phyloP scores from a whole-genome alignment of 2,329 filamentous ascomycete species.

The Fusarium lyarnte region DNA sequence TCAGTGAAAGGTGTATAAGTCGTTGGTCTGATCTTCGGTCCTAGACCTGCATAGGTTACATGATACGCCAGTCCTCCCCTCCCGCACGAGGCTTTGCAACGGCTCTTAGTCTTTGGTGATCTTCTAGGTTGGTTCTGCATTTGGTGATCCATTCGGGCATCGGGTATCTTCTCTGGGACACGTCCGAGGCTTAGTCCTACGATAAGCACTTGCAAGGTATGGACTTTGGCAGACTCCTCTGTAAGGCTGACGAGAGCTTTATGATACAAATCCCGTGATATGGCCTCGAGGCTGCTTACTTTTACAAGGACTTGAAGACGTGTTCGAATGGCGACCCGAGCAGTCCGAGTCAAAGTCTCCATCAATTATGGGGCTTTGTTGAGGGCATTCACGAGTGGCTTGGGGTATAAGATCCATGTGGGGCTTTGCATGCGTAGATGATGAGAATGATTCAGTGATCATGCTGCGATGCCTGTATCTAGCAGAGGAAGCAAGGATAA shows the following conservation, averaged over 20 bases:
- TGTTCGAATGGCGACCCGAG: neutral
- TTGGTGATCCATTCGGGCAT: neutral
- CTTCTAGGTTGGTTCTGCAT: conserved; percentile 2
- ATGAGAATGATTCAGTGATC: neutral
- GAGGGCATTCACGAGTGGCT: neutral
- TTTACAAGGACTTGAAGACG: neutral
- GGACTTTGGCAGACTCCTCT: conserved; percentile 9
- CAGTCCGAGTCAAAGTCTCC: neutral
- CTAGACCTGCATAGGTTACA: conserved; percentile 16
- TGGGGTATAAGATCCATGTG: neutral
- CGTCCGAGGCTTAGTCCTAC: conserved; percentile 21
- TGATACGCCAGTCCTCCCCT: conserved; percentile 12
- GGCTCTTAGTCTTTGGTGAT: neutral
- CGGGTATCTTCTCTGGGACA: neutral
- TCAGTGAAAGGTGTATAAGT: conserved; percentile 19
- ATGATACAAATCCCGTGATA: conserved; percentile 15
- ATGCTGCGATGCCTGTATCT: neutral
- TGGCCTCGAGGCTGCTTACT: conserved; percentile 8
- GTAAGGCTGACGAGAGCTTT: conserved; percentile 44
- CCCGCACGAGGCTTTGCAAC: neutral
- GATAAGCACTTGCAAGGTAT: conserved; percentile 43
- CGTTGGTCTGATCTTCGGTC: conserved; percentile 16
- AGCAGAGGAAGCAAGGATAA: neutral
- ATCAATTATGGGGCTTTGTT: neutral
- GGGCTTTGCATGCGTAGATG: neutral